Evolutionary conservation across 768 basidiomycete genomes (phyloP).

Genomic region (Tulasnella sp.): DNA sequence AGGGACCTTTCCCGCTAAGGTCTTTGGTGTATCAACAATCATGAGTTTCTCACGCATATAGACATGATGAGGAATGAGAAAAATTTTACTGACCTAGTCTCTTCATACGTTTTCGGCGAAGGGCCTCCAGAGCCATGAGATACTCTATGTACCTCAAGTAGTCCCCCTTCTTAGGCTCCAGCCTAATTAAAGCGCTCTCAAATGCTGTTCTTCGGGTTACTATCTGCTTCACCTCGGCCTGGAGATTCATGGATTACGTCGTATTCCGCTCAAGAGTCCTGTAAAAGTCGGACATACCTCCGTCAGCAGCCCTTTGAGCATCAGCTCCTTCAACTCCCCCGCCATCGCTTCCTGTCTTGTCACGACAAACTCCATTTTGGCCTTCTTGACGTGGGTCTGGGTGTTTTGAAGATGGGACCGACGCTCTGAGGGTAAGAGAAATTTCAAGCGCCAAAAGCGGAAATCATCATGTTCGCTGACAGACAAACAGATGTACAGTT

Average conservation of each 20-base stretch:
- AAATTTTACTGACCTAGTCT: conserved; percentile 45
- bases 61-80: not conserved
- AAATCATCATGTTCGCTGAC: not conserved
- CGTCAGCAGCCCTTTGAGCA: conserved; percentile 75
- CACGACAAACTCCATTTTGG: conserved; percentile 80
- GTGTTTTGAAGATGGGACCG: not conserved
- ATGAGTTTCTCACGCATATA: not conserved
- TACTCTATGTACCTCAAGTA: conserved; percentile 86
- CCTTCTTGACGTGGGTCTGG: not conserved
- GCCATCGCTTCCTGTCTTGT: conserved; percentile 96
- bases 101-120: conserved; percentile 63
- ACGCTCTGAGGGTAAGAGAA: not conserved
- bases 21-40: not conserved
- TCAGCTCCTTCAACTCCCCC: conserved; percentile 87
- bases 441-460: not conserved
- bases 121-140: conserved; percentile 76
- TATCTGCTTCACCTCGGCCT: conserved; percentile 76
- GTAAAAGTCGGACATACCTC: conserved; percentile 32
- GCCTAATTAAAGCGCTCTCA: conserved; percentile 73
- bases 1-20: conserved; percentile 31
- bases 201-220: conserved; percentile 73
- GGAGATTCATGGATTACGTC: not conserved
- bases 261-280: not conserved
- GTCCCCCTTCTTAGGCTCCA: conserved; percentile 76
- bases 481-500: not conserved